phyloP scores from a whole-genome alignment of 2,329 filamentous ascomycete species.

The Epichloe gansuensis region DNA sequence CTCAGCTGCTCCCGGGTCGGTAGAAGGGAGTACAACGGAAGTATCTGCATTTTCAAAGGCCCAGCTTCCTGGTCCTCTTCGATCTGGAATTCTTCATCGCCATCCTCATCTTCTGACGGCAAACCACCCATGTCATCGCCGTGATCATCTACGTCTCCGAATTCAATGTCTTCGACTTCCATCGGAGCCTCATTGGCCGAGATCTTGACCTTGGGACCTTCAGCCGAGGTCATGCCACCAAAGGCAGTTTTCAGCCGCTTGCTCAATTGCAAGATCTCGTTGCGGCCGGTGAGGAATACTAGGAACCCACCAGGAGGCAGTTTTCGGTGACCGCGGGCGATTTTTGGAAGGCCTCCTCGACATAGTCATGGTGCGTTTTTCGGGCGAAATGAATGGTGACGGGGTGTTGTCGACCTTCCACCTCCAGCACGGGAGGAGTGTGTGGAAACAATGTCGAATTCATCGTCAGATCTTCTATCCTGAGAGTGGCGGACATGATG shows the following conservation, averaged over 20 bases:
- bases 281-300: slow-evolving; percentile 87
- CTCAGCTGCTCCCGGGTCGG: slow-evolving; percentile 82
- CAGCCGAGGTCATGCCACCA: slow-evolving; percentile 42
- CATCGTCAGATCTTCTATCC: slow-evolving; percentile 80
- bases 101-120: slow-evolving; percentile 43
- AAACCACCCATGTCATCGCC: slow-evolving; percentile 48
- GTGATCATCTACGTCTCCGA: slow-evolving; percentile 57
- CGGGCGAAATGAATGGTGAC: slow-evolving; percentile 85
- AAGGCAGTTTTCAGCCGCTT: slow-evolving; percentile 62
- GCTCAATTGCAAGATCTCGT: slow-evolving; percentile 77
- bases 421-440: slow-evolving; percentile 76
- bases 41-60: slow-evolving; percentile 65
- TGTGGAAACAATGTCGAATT: slow-evolving; percentile 66
- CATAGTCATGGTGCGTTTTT: slow-evolving; percentile 73
- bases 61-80: slow-evolving; percentile 47
- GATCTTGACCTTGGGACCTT: slow-evolving; percentile 58
- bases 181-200: slow-evolving; percentile 66
- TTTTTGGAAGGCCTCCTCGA: slow-evolving; percentile 78
- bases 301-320: slow-evolving; percentile 83
- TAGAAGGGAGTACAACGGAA: slow-evolving; percentile 89
- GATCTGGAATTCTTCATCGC: slow-evolving; percentile 53
- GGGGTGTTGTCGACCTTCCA: slow-evolving; percentile 82
- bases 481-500: slow-evolving; percentile 94
- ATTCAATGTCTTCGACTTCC: slow-evolving; percentile 78
- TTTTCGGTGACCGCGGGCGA: slow-evolving; percentile 77